Evolutionary conservation across 1,284 basidiomycete genomes (phyloP).

Genomic region (Leccinum ponderosum): DNA sequence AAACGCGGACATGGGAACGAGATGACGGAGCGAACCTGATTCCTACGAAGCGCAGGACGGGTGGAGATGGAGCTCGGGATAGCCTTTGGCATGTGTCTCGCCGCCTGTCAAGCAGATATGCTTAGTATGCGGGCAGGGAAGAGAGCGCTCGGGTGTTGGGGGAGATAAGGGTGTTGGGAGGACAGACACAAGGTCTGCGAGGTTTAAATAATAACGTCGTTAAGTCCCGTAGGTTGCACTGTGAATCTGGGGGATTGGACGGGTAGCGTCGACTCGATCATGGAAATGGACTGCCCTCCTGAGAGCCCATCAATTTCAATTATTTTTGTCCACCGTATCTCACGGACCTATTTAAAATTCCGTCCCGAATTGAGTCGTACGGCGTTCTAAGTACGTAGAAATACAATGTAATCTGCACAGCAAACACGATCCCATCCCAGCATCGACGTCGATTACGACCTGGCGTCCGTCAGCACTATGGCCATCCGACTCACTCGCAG

Average conservation of each 20-base stretch:
- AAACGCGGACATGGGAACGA: constrained; percentile 1
- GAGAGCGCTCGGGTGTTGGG: background rate
- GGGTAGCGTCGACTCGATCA: background rate
- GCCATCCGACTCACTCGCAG: background rate
- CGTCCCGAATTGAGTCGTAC: constrained; percentile 15
- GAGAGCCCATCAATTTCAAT: constrained; percentile 19
- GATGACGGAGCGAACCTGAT: constrained; percentile 53
- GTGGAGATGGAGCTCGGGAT: constrained; percentile 31
- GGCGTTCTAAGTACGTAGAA: constrained; percentile 10
- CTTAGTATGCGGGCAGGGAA: background rate
- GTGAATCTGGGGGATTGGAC: background rate
- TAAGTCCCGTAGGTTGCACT: background rate
- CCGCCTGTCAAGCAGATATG: constrained; percentile 2
- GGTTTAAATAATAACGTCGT: background rate
- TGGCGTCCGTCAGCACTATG: constrained; percentile 6
- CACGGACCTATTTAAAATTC: constrained; percentile 21
- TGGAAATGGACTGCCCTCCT: constrained; percentile 3
- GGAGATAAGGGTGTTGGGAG: constrained; percentile 1
- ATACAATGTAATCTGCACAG: constrained; percentile 3
- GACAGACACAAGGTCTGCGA: background rate
- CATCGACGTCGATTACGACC: constrained; percentile 9
- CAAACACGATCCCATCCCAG: background rate
- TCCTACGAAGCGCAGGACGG: constrained; percentile 72
- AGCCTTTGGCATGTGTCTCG: constrained; percentile 63
- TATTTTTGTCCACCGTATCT: constrained; percentile 20